Evolutionary conservation across 768 basidiomycete genomes (phyloP).

Genomic region (Podaxis rugospora): DNA sequence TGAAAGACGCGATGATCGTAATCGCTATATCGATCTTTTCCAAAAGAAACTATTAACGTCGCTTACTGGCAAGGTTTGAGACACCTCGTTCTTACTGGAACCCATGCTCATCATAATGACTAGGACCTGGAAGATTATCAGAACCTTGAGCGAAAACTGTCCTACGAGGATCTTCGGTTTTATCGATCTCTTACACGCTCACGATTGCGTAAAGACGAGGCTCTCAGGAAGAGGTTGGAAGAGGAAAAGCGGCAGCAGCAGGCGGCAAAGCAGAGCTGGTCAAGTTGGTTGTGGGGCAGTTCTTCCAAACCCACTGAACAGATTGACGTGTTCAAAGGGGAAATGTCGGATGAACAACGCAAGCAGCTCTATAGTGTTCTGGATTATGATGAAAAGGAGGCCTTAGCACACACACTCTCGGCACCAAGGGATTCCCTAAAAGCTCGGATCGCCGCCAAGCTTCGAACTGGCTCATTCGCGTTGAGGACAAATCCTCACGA

Average conservation of each 20-base stretch:
- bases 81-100: not conserved
- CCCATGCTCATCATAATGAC: constrained; percentile 36
- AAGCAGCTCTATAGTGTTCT: constrained; percentile 86
- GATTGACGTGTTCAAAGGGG: constrained; percentile 57
- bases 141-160: constrained; percentile 73
- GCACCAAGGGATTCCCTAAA: constrained; percentile 78
- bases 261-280: constrained; percentile 51
- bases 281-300: constrained; percentile 84
- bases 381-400: constrained; percentile 87
- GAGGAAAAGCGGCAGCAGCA: constrained; percentile 56
- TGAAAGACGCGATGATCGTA: constrained; percentile 83
- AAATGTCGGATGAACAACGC: constrained; percentile 88
- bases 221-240: constrained; percentile 63
- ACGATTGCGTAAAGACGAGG: constrained; percentile 80
- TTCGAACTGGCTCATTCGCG: constrained; percentile 85
- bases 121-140: constrained; percentile 39
- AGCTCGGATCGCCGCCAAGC: constrained; percentile 65
- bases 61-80: constrained; percentile 50
- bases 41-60: constrained; percentile 63
- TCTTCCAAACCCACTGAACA: constrained; percentile 26
- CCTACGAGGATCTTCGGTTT: constrained; percentile 94
- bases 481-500: constrained; percentile 74
- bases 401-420: constrained; percentile 65
- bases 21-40: constrained; percentile 79
- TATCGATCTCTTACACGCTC: constrained; percentile 95